These are phyloP conservation scores for Punctularia strigosozonata DNA, from an alignment of 768 basidiomycete species.

Conservation along the genomic window DNA sequence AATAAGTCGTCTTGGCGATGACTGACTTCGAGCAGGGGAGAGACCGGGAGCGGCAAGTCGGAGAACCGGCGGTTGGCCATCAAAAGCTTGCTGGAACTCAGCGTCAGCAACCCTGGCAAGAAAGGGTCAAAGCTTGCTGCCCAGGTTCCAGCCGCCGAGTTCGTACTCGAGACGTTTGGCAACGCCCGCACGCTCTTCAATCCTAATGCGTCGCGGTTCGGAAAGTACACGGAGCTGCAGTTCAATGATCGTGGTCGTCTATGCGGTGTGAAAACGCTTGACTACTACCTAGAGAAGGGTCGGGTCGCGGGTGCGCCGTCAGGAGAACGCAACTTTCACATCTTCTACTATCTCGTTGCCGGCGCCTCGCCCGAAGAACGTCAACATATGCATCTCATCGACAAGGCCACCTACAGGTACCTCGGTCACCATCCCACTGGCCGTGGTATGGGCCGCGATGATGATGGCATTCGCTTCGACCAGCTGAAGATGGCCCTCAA, in stretches of 20 bases:
- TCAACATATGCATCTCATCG: constrained; percentile 73
- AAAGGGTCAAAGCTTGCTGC: constrained; percentile 81
- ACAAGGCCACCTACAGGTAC: constrained; percentile 78
- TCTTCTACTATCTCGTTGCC: constrained; percentile 93
- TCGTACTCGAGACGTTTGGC: constrained; percentile 91
- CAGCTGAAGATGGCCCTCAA: constrained; percentile 94
- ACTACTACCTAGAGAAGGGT: constrained; percentile 90
- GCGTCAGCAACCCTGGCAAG: constrained; percentile 81
- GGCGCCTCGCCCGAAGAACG: constrained; percentile 85
- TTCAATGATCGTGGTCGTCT: constrained; percentile 88
- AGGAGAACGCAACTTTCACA: constrained; percentile 95
- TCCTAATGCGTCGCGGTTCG: constrained; percentile 91
- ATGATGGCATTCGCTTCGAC: constrained; percentile 83
- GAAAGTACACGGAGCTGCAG: constrained; percentile 96
- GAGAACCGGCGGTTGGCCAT: constrained; percentile 85
- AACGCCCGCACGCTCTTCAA: constrained; percentile 88
- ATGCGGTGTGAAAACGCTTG: constrained; percentile 85
- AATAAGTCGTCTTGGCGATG: not conserved
- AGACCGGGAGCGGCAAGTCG: constrained; percentile 89
- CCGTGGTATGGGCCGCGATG: constrained; percentile 40
- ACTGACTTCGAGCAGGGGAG: constrained; percentile 44
- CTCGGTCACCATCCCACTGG: constrained; percentile 49
- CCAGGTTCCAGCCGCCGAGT: constrained; percentile 89
- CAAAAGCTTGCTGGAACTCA: constrained; percentile 85
- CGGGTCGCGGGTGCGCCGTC: constrained; percentile 81